These are phyloP conservation scores for Wickerhamomyces pijperi DNA, from an alignment of 805 yeast species.

Conservation along the genomic window DNA sequence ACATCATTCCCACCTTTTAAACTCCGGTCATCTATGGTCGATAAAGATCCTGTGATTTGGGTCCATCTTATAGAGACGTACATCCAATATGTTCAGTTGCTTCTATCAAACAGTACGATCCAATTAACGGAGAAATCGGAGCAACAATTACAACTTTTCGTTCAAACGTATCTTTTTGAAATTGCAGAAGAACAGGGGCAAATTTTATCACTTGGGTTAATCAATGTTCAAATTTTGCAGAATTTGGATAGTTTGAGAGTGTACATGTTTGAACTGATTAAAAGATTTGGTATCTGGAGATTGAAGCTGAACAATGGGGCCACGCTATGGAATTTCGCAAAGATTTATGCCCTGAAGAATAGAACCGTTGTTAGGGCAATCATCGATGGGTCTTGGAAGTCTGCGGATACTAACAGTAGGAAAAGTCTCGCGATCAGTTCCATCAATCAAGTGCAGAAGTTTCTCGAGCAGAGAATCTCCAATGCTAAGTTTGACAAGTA, in stretches of 20 bases:
- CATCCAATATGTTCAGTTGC: slow-evolving; percentile 35
- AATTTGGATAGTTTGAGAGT: slow-evolving; percentile 37
- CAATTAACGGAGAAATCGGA: slow-evolving; percentile 40
- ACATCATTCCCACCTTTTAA: slow-evolving; percentile 68
- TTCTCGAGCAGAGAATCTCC: slow-evolving; percentile 33
- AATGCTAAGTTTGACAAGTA: slow-evolving; percentile 14
- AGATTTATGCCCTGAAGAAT: slow-evolving; percentile 37
- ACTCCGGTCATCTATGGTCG: slow-evolving; percentile 64
- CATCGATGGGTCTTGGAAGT: slow-evolving; percentile 35
- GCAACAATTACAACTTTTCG: slow-evolving; percentile 46
- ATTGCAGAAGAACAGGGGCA: slow-evolving; percentile 49
- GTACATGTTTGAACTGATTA: slow-evolving; percentile 35
- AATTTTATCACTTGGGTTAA: slow-evolving; percentile 59
- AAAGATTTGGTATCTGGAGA: slow-evolving; percentile 40
- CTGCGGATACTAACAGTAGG: slow-evolving; percentile 14
- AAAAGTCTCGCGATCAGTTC: slow-evolving; percentile 19
- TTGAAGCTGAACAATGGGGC: slow-evolving; percentile 44
- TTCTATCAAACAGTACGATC: slow-evolving; percentile 21
- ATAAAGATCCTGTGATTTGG: slow-evolving; percentile 80
- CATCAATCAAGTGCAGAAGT: slow-evolving; percentile 37
- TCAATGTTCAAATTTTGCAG: slow-evolving; percentile 53
- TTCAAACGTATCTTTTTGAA: slow-evolving; percentile 49
- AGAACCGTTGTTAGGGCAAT: slow-evolving; percentile 35
- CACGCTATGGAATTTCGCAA: slow-evolving; percentile 53
- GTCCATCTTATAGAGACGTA: slow-evolving; percentile 59